Evolutionary conservation across 2,329 filamentous ascomycete genomes (phyloP).

Genomic region (Fusarium nurragi): DNA sequence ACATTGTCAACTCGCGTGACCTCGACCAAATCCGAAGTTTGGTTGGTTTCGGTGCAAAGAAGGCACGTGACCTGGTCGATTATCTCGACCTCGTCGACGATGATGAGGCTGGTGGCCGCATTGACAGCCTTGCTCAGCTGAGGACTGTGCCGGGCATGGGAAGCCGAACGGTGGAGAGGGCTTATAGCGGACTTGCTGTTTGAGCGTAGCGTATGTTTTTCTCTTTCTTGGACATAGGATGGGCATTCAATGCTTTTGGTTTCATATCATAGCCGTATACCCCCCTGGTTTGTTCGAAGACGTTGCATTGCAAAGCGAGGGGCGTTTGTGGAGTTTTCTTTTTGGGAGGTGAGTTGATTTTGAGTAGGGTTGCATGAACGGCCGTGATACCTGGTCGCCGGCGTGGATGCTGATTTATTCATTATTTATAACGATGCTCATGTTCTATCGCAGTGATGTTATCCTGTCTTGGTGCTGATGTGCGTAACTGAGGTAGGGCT

Average conservation of each 20-base stretch:
- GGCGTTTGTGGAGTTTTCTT: conserved; percentile 36
- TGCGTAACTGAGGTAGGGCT: neutral
- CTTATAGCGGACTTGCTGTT: conserved; percentile 58
- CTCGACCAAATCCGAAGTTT: conserved; percentile 71
- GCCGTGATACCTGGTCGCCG: conserved; percentile 14
- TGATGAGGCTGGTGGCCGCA: conserved; percentile 51
- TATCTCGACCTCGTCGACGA: conserved; percentile 59
- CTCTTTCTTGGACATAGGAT: conserved; percentile 2
- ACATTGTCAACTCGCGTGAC: conserved; percentile 79
- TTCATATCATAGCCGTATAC: conserved; percentile 40
- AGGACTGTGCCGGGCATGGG: conserved; percentile 66
- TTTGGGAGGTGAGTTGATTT: conserved; percentile 2
- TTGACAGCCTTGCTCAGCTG: conserved; percentile 62
- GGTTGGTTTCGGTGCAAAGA: conserved; percentile 77
- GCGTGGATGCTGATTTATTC: conserved; percentile 27
- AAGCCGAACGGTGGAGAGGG: conserved; percentile 64
- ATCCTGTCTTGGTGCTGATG: neutral
- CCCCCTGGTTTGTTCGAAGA: conserved; percentile 33
- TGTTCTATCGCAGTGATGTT: neutral
- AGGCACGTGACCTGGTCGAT: conserved; percentile 69
- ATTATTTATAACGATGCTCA: neutral
- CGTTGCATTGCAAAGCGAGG: conserved; percentile 32
- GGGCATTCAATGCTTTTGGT: conserved; percentile 37
- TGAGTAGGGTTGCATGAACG: conserved; percentile 32
- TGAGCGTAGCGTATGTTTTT: conserved; percentile 22